Base-by-base conservation (phyloP, 345 rosid species). In the Luvunga scandens region DNA sequence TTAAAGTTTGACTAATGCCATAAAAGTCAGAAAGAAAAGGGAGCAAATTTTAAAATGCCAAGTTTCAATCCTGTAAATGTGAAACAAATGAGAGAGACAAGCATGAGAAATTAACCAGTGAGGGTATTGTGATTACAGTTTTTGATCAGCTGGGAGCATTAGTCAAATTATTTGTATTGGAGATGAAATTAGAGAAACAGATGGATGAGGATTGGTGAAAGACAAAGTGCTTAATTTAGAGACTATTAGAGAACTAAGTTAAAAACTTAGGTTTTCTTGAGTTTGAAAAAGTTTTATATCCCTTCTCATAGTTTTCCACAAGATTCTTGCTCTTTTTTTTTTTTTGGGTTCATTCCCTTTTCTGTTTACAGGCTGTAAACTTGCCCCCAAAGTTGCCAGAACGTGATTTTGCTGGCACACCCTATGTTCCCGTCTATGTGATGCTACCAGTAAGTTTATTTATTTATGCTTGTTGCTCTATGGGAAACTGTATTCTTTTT, bases 391-490 rank as follows among this genome's bases (percentile, higher is more conserved):
- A 79, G 75, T 39, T 83, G 28, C 84, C 79, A 3, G 95, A 94
- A 90, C 93, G 95, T 77, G 95, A 96, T 87, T 92, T 91, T 87
- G 36, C 91, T 8, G 98, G 93, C 67, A 91, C 98, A 6, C 76
- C 93, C 9, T 86, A 77, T 79, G 89, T 96, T 84, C 99, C 99
- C 0, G 94, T 92, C 14, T 96, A 94, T 73, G 97, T 96, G 82
- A 96, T 96, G 98, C 83, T 96, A 72, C 98, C 97, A 0, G 98
- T 96, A 81, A 88, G 95, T 82, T 27, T 28, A 75, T 24, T 31
- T 39, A 9, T 4, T 22, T 34, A 42, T 48, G 4, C 53, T 6
- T n/a, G 53, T 31, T 16, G 2, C 50, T 74, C 48, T 10, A 12
- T 16, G 63, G 19, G 18, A 69, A 69, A 55, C 10, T 39, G 24